A percentile compares a stretch with the other conserved stretches of the same genome.
Conservation (phyloP, 2,329 filamentous ascomycete species). For the Monosporascus sp. region DNA sequence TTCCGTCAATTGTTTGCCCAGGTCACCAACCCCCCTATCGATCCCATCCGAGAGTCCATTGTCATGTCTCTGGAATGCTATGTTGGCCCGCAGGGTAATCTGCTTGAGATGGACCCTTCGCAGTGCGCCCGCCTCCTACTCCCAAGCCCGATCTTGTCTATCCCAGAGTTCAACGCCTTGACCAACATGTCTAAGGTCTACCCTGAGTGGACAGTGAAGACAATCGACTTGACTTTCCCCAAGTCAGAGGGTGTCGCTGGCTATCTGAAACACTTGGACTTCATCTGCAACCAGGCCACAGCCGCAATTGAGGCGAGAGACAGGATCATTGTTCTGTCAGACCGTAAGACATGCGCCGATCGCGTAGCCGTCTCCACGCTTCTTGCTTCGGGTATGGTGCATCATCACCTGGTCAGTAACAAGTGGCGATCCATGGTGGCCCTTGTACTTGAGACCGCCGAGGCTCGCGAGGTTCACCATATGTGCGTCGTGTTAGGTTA, state of each 20-base stretch:
- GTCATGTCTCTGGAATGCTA: conserved; percentile 98
- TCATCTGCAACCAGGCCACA: conserved; percentile 80
- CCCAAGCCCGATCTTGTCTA: conserved; percentile 82
- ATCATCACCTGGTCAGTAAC: conserved; percentile 92
- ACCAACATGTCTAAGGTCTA: conserved; percentile 70
- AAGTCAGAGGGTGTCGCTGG: conserved; percentile 78
- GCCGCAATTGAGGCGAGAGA: conserved; percentile 78
- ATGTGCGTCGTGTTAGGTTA: conserved; percentile 98
- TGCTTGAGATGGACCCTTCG: conserved; percentile 86
- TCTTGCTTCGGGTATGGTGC: conserved; percentile 85
- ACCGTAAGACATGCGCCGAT: conserved; percentile 76
- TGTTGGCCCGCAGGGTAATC: conserved; percentile 89
- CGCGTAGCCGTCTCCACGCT: conserved; percentile 82
- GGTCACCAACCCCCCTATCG: conserved; percentile 96
- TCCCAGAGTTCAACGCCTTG: conserved; percentile 85
- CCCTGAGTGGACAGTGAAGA: conserved; percentile 79
- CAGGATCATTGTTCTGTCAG: conserved; percentile 83
- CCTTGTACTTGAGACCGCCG: conserved; percentile 83
- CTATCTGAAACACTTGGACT: conserved; percentile 81
- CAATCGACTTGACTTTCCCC: conserved; percentile 88
- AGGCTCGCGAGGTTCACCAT: conserved; percentile 95
- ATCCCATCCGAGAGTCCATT: conserved; percentile 93
- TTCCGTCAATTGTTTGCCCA: conserved; percentile 97
- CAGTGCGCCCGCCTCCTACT: conserved; percentile 84
- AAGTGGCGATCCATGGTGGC: conserved; percentile 90